These are phyloP conservation scores for Leishmania mexicana DNA, from an alignment of 208 protist genomes.

Conservation along the genomic window DNA sequence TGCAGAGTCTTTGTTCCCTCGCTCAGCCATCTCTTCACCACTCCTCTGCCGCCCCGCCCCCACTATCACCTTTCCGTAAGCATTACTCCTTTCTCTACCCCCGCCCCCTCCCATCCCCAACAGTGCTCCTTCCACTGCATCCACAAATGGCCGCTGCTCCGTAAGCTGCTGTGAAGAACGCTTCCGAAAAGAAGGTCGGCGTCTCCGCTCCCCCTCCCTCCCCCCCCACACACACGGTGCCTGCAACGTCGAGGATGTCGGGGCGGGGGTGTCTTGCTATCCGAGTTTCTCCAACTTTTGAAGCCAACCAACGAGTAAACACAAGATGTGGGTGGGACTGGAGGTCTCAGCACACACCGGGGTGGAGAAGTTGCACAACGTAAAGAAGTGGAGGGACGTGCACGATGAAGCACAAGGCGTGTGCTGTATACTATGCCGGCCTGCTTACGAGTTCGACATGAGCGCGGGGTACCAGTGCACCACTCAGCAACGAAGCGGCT, in stretches of 20 bases:
- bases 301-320: neutral
- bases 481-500: neutral
- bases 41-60: neutral
- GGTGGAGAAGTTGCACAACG: neutral
- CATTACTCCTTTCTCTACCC: neutral
- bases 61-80: neutral
- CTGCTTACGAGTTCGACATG: neutral
- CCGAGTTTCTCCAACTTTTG: neutral
- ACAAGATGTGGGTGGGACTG: neutral
- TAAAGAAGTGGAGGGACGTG: neutral
- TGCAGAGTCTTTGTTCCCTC: neutral
- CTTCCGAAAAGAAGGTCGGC: constrained; percentile 23
- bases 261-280: neutral
- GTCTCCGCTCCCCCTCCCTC: neutral
- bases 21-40: too few species aligned
- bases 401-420: constrained; percentile 13
- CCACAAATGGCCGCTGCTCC: constrained; percentile 11
- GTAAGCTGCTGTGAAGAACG: constrained; percentile 25
- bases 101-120: neutral
- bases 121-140: neutral
- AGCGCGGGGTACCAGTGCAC: neutral
- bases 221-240: constrained; percentile 14
- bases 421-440: neutral
- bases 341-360: neutral
- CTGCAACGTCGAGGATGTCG: constrained; percentile 21